A percentile compares a stretch with the other conserved stretches of the same genome.
Conservation (phyloP, 345 rosid genomes). For the Citrus reticulata region DNA sequence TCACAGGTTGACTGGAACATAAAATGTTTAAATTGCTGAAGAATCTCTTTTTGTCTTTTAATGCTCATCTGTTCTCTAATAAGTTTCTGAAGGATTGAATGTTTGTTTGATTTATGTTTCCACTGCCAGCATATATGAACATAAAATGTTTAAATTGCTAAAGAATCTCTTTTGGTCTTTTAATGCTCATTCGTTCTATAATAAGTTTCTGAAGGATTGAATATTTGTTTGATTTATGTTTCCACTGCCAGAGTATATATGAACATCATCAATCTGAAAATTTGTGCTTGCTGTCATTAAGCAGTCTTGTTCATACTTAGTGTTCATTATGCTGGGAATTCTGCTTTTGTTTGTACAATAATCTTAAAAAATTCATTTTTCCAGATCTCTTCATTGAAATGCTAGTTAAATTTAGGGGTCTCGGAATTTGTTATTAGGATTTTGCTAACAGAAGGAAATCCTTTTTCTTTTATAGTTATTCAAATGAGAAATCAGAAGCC, state of each 20-base stretch:
- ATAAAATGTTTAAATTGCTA: neutral
- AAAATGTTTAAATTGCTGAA: neutral
- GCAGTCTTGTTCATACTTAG: neutral
- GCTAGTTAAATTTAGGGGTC: neutral
- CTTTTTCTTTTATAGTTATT: constrained; percentile 45
- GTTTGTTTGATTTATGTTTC: neutral
- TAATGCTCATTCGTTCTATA: neutral
- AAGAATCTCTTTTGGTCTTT: neutral
- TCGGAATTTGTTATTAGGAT: neutral
- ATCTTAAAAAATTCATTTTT: neutral
- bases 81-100: neutral
- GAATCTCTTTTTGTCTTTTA: neutral
- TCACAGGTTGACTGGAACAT: neutral
- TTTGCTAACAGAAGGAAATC: neutral
- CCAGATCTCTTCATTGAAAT: neutral
- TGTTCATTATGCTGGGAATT: neutral
- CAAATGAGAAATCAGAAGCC: constrained; percentile 77
- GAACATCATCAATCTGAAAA: neutral
- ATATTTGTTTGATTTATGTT: neutral
- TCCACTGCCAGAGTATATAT: neutral
- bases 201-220: neutral
- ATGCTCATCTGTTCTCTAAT: neutral
- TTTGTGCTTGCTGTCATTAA: neutral
- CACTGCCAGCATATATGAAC: neutral
- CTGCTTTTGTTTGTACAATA: neutral